A percentile compares a stretch with the other conserved stretches of the same genome.
Conservation (phyloP, 768 basidiomycete genomes). For the Amanita polypyramis region DNA sequence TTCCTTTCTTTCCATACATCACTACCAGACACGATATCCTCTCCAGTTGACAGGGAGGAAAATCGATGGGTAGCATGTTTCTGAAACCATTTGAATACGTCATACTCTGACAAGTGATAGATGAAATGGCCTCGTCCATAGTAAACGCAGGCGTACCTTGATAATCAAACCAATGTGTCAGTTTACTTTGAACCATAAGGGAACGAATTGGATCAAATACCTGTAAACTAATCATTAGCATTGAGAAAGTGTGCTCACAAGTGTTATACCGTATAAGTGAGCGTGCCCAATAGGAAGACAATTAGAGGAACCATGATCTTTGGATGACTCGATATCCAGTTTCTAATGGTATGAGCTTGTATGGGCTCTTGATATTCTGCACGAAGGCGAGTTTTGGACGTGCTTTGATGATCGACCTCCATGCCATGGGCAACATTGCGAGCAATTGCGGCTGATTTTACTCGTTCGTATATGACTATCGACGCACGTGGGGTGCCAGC, state of each 20-base stretch:
- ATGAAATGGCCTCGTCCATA: background rate
- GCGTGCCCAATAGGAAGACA: constrained; percentile 79
- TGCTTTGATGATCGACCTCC: constrained; percentile 14
- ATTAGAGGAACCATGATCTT: constrained; percentile 71
- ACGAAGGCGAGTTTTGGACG: constrained; percentile 33
- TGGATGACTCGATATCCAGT: constrained; percentile 84
- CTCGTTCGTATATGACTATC: constrained; percentile 46
- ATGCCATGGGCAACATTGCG: constrained; percentile 74
- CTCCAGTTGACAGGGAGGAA: constrained; percentile 19
- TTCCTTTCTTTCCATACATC: constrained; percentile 79
- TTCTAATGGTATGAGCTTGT: constrained; percentile 55
- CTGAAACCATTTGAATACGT: constrained; percentile 68
- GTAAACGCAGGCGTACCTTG: constrained; percentile 32
- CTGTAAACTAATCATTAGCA: constrained; percentile 23
- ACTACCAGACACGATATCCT: constrained; percentile 15
- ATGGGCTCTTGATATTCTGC: constrained; percentile 53
- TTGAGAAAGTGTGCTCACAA: background rate
- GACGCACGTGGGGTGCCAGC: constrained; percentile 59
- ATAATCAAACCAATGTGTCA: constrained; percentile 79
- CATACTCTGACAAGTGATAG: constrained; percentile 39
- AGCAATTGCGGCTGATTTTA: constrained; percentile 69
- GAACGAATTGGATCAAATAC: constrained; percentile 89
- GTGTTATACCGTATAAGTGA: constrained; percentile 71
- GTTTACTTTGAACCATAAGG: constrained; percentile 71
- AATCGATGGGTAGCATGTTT: constrained; percentile 47